Percentiles rank a stretch among this genome's conserved stretches.
phyloP scores from a whole-genome alignment of 2,329 filamentous ascomycete genomes.

The Huntiella omanensis region DNA sequence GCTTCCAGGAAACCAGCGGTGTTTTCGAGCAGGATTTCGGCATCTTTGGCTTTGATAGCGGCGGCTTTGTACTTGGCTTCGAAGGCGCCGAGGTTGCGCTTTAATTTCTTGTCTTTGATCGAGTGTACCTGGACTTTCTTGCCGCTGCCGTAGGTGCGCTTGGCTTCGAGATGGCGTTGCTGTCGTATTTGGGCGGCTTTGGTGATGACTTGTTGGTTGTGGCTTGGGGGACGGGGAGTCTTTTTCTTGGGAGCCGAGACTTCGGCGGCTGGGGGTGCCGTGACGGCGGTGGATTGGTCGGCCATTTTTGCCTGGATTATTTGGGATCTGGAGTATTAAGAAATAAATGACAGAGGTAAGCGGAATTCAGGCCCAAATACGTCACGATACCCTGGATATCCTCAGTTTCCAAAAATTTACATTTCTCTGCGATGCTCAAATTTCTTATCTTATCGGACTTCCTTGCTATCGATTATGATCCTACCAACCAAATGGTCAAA shows the following conservation, averaged over 20 bases:
- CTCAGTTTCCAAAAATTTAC: slow-evolving; percentile 4
- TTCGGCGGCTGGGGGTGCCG: not conserved
- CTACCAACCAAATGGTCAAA: slow-evolving; percentile 16
- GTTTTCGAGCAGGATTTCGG: slow-evolving; percentile 85
- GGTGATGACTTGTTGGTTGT: not conserved
- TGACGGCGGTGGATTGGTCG: slow-evolving; percentile 5
- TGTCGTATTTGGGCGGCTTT: slow-evolving; percentile 27
- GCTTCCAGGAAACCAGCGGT: slow-evolving; percentile 70
- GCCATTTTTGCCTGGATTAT: not conserved
- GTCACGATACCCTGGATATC: not conserved
- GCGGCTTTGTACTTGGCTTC: slow-evolving; percentile 73
- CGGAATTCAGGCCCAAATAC: not conserved
- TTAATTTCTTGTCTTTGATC: slow-evolving; percentile 79
- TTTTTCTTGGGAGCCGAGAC: slow-evolving; percentile 6
- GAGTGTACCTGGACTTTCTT: slow-evolving; percentile 50
- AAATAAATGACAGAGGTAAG: not conserved
- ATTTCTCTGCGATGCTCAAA: not conserved
- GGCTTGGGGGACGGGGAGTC: not conserved
- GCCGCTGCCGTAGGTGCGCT: slow-evolving; percentile 70
- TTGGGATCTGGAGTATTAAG: not conserved
- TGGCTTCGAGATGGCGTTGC: slow-evolving; percentile 40
- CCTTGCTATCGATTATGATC: slow-evolving; percentile 10
- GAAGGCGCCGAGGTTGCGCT: slow-evolving; percentile 56
- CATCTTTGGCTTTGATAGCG: slow-evolving; percentile 71
- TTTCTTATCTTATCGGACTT: slow-evolving; percentile 4